These are phyloP conservation scores for Ceratocystis huliohia DNA, from an alignment of 2,329 filamentous ascomycete genomes.

Conservation along the genomic window DNA sequence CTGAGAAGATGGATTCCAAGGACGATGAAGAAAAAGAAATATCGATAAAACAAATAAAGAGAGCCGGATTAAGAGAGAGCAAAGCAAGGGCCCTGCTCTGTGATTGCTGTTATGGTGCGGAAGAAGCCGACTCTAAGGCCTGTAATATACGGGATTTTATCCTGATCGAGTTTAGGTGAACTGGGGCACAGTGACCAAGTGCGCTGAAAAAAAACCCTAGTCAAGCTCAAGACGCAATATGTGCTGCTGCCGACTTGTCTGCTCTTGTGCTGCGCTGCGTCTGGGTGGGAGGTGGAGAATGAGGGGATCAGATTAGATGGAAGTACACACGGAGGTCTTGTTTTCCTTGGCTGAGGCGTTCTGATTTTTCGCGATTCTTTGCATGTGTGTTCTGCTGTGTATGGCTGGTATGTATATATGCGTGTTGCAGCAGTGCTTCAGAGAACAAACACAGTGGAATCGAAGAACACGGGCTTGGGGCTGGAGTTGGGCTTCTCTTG, in stretches of 20 bases:
- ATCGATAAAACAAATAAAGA: slow-evolving; percentile 2
- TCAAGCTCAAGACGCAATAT: slow-evolving; percentile 12
- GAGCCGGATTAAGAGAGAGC: background rate
- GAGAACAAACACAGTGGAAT: no score
- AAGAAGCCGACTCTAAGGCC: slow-evolving; percentile 1
- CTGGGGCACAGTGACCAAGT: slow-evolving; percentile 15
- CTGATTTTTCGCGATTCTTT: no score
- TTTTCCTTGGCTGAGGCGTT: no score
- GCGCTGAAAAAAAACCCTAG: slow-evolving; percentile 15
- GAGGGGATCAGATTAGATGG: no score
- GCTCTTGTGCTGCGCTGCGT: no score
- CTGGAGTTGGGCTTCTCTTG: background rate
- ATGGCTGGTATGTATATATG: no score
- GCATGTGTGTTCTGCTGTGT: no score
- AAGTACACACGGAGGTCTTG: no score
- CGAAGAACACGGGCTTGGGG: no score
- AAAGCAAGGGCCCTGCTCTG: background rate
- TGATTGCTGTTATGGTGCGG: background rate
- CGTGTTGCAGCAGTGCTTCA: no score
- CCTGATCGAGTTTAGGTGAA: slow-evolving; percentile 11
- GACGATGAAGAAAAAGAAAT: background rate
- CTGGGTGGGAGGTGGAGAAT: no score
- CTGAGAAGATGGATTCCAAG: background rate
- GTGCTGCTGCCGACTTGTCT: background rate
- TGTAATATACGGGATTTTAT: slow-evolving; percentile 9